Evolutionary conservation across 768 basidiomycete species (phyloP).

Genomic region (Podaxis rugospora): DNA sequence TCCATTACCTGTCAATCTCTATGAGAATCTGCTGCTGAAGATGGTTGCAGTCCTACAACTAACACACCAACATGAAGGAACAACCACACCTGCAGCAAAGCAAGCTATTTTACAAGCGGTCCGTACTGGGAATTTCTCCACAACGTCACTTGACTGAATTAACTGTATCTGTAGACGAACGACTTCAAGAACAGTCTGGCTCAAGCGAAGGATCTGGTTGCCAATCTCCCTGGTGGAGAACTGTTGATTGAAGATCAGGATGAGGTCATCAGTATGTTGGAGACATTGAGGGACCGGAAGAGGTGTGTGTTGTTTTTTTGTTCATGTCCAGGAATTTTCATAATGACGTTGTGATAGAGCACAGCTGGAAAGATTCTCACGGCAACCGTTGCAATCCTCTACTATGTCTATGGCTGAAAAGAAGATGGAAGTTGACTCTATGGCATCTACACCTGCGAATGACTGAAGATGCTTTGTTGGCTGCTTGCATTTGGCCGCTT

Average conservation of each 20-base stretch:
- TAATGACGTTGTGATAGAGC: constrained; percentile 31
- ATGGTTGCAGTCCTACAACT: constrained; percentile 58
- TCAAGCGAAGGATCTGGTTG: constrained; percentile 57
- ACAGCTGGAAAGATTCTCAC: constrained; percentile 49
- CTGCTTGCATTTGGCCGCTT: not conserved
- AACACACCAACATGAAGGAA: constrained; percentile 53
- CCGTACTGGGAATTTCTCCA: constrained; percentile 15
- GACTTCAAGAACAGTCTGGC: constrained; percentile 58
- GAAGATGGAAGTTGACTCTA: constrained; percentile 71
- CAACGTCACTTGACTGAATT: not conserved
- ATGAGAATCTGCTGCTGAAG: constrained; percentile 55
- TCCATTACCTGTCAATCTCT: constrained; percentile 42
- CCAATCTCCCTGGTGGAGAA: constrained; percentile 67
- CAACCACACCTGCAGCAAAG: constrained; percentile 51
- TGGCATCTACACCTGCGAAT: constrained; percentile 63
- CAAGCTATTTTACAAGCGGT: constrained; percentile 68
- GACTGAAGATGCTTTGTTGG: constrained; percentile 14
- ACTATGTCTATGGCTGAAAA: constrained; percentile 20
- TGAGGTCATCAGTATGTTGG: constrained; percentile 66
- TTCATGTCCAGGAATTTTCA: not conserved
- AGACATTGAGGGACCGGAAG: constrained; percentile 59
- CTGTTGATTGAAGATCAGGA: constrained; percentile 64
- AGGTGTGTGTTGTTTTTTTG: constrained; percentile 31
- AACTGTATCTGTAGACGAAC: constrained; percentile 48
- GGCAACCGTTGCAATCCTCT: constrained; percentile 26